A percentile compares a stretch with the other conserved stretches of the same genome.
phyloP scores from a whole-genome alignment of 768 basidiomycete genomes.

The Xerocomellus dryophilus region DNA sequence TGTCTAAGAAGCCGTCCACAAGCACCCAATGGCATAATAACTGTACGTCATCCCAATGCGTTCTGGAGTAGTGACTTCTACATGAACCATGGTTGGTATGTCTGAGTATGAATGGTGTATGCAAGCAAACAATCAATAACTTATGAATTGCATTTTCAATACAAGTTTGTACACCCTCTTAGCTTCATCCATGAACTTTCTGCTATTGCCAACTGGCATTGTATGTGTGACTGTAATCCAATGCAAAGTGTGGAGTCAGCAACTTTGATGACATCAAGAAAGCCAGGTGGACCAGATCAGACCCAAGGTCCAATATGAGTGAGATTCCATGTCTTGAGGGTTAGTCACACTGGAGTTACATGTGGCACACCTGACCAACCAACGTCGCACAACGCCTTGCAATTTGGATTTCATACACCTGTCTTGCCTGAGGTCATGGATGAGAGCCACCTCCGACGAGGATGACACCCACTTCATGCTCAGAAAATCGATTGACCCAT shows the following conservation, averaged over 20 bases:
- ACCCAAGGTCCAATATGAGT: background rate
- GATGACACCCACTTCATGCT: too few species aligned
- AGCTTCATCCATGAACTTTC: slow-evolving; percentile 80
- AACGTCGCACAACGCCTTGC: too few species aligned
- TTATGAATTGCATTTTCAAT: slow-evolving; percentile 82
- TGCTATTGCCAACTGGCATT: slow-evolving; percentile 92
- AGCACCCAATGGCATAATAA: slow-evolving; percentile 78
- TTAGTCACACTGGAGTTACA: too few species aligned
- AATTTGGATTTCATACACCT: too few species aligned
- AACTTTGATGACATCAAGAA: background rate
- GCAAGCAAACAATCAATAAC: slow-evolving; percentile 1
- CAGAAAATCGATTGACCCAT: too few species aligned
- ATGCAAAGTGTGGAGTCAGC: slow-evolving; percentile 19
- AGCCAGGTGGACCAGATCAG: background rate
- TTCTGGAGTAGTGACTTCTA: slow-evolving; percentile 79
- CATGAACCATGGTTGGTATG: slow-evolving; percentile 18
- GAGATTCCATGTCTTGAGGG: too few species aligned
- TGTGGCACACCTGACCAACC: too few species aligned
- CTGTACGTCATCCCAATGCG: slow-evolving; percentile 90
- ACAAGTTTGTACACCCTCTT: slow-evolving; percentile 85
- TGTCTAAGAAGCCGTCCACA: slow-evolving; percentile 73
- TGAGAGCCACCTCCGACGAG: too few species aligned
- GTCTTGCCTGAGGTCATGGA: too few species aligned
- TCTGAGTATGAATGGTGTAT: background rate
- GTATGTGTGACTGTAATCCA: slow-evolving; percentile 67